Conservation (phyloP, 805 yeast genomes). For the Candida awuae region DNA sequence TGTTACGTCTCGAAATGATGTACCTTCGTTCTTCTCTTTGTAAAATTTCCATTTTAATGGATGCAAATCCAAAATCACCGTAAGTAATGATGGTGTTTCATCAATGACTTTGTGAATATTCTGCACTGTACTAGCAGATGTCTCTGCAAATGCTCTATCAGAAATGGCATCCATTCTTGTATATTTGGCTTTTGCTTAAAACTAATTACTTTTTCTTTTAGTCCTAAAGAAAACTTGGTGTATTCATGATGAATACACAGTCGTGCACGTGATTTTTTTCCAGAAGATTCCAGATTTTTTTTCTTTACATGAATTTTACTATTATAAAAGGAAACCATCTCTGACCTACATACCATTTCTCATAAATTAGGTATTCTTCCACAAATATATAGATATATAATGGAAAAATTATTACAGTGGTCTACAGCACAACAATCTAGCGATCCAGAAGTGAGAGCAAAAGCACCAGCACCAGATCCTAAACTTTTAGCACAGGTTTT, state of each 20-base stretch:
- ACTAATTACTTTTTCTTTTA: not conserved
- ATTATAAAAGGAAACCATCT: too few species aligned
- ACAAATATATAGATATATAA: constrained; percentile 21
- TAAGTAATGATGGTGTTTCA: constrained; percentile 71
- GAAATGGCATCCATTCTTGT: constrained; percentile 59
- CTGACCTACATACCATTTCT: too few species aligned
- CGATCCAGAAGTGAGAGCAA: constrained; percentile 57
- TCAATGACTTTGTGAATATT: constrained; percentile 31
- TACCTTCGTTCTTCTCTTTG: constrained; percentile 26
- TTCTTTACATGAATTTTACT: too few species aligned
- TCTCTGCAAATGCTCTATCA: constrained; percentile 41
- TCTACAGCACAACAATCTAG: constrained; percentile 71
- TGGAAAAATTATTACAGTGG: constrained; percentile 94
- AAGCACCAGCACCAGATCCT: constrained; percentile 71
- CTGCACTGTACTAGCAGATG: constrained; percentile 12
- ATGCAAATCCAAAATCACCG: constrained; percentile 70
- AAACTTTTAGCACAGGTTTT: constrained; percentile 70
- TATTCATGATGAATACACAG: not conserved
- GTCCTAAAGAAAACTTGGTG: too few species aligned
- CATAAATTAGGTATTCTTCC: too few species aligned
- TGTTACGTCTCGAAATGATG: constrained; percentile 50
- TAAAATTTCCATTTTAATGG: constrained; percentile 59
- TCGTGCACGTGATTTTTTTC: not conserved
- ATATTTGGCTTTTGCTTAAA: not conserved
- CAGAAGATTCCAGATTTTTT: constrained; percentile 1